Percentiles rank a stretch among this genome's conserved stretches.
These are phyloP conservation scores for Lantana camara DNA, from an alignment of 257 asterid genomes.

Conservation along the genomic window DNA sequence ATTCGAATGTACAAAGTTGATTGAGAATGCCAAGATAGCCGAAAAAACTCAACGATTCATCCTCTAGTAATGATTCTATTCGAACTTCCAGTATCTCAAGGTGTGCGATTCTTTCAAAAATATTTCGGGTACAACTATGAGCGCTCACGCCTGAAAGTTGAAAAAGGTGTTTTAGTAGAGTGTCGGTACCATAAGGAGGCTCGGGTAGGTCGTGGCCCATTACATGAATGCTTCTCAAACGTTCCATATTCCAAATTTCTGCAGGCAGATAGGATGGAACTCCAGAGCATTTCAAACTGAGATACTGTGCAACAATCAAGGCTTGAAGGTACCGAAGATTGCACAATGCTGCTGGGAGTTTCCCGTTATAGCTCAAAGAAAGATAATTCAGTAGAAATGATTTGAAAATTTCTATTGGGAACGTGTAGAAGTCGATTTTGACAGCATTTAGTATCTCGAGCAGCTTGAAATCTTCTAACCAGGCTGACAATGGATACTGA, in stretches of 20 bases:
- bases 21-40: neutral
- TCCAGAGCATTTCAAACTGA: neutral
- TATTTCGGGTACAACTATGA: neutral
- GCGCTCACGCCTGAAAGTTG: constrained; percentile 15
- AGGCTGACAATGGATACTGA: neutral
- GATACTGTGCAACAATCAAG: constrained; percentile 9
- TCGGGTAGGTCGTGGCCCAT: constrained; percentile 21
- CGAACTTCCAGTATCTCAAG: constrained; percentile 18
- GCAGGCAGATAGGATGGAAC: neutral
- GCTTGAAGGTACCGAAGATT: constrained; percentile 18
- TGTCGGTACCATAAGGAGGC: neutral
- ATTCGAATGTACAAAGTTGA: neutral
- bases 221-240: constrained; percentile 25
- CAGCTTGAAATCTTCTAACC: neutral
- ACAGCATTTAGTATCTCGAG: constrained; percentile 18
- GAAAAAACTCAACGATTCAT: neutral
- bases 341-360: constrained; percentile 12
- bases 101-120: constrained; percentile 22
- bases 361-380: constrained; percentile 5
- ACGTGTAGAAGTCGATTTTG: neutral
- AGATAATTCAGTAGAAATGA: constrained; percentile 25
- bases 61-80: neutral
- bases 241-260: constrained; percentile 21
- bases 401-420: neutral
- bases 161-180: neutral